Evolutionary conservation across 306 rosid genomes (phyloP).

Genomic region (Ammopiptanthus mongolicus): DNA sequence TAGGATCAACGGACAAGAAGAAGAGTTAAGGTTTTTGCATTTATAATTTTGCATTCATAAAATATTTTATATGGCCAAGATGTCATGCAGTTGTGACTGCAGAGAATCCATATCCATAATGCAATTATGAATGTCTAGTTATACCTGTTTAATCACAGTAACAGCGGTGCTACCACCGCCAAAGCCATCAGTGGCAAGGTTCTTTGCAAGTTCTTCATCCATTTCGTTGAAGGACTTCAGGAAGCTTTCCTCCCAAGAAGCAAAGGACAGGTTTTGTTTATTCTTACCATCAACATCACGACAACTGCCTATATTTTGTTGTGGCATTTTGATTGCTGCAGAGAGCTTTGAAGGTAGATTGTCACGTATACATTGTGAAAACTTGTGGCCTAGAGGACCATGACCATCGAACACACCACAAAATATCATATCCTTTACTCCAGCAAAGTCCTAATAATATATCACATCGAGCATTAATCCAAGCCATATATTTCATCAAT

Average conservation of each 20-base stretch:
- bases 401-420: constrained; percentile 99
- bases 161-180: constrained; percentile 79
- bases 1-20: no score
- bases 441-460: constrained; percentile 44
- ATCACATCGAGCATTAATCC: not conserved
- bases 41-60: no score
- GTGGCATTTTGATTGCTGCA: constrained; percentile 41
- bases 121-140: not conserved
- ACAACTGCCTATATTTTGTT: not conserved
- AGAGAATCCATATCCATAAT: no score
- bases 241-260: constrained; percentile 62
- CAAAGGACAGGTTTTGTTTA: constrained; percentile 26
- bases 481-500: not conserved
- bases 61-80: no score
- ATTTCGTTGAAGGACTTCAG: constrained; percentile 47
- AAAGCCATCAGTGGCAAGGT: constrained; percentile 40
- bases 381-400: constrained; percentile 78
- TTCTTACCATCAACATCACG: no score
- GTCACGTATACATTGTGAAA: constrained; percentile 55
- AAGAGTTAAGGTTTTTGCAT: no score
- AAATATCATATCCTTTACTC: constrained; percentile 46
- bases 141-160: constrained; percentile 69
- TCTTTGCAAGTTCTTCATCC: constrained; percentile 50
- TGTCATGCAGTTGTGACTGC: not conserved
- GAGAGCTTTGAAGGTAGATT: constrained; percentile 64